Base-by-base conservation (phyloP, 31 red algal genomes). In the Endocladia muricata region DNA sequence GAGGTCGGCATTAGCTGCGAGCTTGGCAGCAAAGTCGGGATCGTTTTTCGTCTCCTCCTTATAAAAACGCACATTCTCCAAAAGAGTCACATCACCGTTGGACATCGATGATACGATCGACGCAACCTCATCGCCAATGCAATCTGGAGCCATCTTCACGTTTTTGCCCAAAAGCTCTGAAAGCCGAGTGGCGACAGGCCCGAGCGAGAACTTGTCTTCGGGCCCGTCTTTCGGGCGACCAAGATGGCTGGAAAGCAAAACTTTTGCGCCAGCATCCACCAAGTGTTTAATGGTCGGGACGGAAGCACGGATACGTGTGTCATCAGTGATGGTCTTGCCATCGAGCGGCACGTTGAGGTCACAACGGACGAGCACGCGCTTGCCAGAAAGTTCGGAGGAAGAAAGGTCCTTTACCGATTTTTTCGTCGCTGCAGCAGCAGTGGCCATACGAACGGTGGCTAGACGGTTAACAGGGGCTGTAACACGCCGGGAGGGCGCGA, bases 51-150 rank as follows among this genome's bases (percentile, higher is more conserved):
- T 91, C 77, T 99, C 97, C 78, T 96, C 93, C 74, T 83, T 88
- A 81, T 99, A 99, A 79, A 99, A 99, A 4, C 97, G 88, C 5
- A 94, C 90, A 64, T 99, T 99, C 81, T 99, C 97, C 43, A 99
- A 62, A 29, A 99, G 63, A 0, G 78, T 74, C 1, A 99, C 92
- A 67, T 95, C 92, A 1, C 97, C 93, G 34, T 95, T 84, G 23
- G 54, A 70, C 84, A 96, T 91, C 17, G 40, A 39, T 29, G 19
- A 11, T 2, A 96, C 86, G 39, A 91, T 77, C 1, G 59, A 31
- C 0, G 89, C 76, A 28, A 96, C 97, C 19, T 56, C 61, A 40
- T 94, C 88, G 25, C 97, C 93, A 39, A 99, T 91, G 74, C 97
- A 99, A 66, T 99, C 97, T 17, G 85, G 84, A 4, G 93, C 97